A percentile compares a stretch with the other conserved stretches of the same genome.
Evolutionary conservation across 1,284 basidiomycete species (phyloP).

Genomic region (Sanghuangporus baumii): DNA sequence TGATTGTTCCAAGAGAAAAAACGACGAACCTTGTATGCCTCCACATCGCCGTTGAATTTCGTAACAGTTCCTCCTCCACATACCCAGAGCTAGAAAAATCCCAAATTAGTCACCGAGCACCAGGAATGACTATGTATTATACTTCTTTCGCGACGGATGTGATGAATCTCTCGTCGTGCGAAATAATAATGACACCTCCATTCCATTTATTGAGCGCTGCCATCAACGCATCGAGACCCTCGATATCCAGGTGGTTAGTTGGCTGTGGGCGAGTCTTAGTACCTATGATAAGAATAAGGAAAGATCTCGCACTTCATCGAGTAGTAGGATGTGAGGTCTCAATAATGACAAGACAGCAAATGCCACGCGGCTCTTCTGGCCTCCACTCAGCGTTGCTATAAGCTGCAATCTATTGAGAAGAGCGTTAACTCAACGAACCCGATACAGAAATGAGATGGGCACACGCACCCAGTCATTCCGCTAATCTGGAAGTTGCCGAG

Average conservation of each 20-base stretch:
- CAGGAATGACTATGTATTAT: constrained; percentile 17
- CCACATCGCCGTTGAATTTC: constrained; percentile 89
- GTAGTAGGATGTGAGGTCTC: constrained; percentile 81
- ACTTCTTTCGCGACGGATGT: constrained; percentile 79
- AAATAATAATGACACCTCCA: constrained; percentile 92
- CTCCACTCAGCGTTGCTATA: constrained; percentile 86
- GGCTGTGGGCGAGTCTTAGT: constrained; percentile 47
- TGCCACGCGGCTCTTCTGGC: constrained; percentile 95
- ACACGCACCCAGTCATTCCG: constrained; percentile 79
- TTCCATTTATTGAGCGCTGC: constrained; percentile 85
- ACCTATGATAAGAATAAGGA: neutral
- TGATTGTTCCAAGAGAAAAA: neutral
- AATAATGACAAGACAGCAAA: constrained; percentile 90
- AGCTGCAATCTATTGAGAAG: constrained; percentile 51
- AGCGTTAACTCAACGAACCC: neutral
- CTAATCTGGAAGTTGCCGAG: constrained; percentile 99
- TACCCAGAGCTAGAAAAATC: constrained; percentile 68
- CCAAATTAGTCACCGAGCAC: neutral
- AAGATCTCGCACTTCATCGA: constrained; percentile 69
- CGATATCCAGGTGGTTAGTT: constrained; percentile 97
- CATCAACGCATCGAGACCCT: constrained; percentile 96
- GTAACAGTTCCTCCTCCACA: constrained; percentile 80
- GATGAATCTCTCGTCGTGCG: constrained; percentile 92
- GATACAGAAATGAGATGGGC: constrained; percentile 10
- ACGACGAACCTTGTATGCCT: constrained; percentile 77